Evolutionary conservation across 805 yeast genomes (phyloP), one percentile per base, ranked within the genome.

Genomic region (Wickerhamiella shivajii): DNA sequence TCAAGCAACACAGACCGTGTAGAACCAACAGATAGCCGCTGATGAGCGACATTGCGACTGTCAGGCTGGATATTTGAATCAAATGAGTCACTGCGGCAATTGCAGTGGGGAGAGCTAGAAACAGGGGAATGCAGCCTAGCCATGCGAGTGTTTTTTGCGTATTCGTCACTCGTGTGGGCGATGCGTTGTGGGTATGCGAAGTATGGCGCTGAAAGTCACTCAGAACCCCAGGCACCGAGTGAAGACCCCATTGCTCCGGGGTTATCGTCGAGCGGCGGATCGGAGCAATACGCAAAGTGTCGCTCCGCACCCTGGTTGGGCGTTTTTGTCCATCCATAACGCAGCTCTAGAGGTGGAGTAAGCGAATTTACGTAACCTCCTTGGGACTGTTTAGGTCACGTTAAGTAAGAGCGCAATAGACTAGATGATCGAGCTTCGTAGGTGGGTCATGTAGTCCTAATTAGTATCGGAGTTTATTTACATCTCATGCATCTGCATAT

Each of bases 181-280:
- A 23, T 9, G 31, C 39, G 12, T 40, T 34, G 27, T 39, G 41
- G 17, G 44, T 40, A 31, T 46, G 55, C 18, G 56, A 50, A 1
- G 59, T 51, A 39, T 55, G 58, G 12, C 57, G 31, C 36, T 51
- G 53, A 41, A 55, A 55, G 38, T 55, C 59, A 8, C 47, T 45
- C 23, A 55, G 46, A 44, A 55, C 44, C 6, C 49, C 45, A 2
- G 60, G 58, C 5, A 55, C 60, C 7, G 55, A 47, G 35, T 40
- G 52, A 21, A 55, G 40, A 11, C 60, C 60, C 60, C 60, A 55
- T 11, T 44, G 46, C 27, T 51, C 55, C 9, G 50, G 45, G 3
- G 45, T 38, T 4, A 41, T 29, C 11, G 50, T 49, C 12, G 46
- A 36, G 3, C 55, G 44, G 16, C 57, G 44, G 10, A 46, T 37